Conservation (phyloP, 306 rosid genomes). For the Rosa rugosa region DNA sequence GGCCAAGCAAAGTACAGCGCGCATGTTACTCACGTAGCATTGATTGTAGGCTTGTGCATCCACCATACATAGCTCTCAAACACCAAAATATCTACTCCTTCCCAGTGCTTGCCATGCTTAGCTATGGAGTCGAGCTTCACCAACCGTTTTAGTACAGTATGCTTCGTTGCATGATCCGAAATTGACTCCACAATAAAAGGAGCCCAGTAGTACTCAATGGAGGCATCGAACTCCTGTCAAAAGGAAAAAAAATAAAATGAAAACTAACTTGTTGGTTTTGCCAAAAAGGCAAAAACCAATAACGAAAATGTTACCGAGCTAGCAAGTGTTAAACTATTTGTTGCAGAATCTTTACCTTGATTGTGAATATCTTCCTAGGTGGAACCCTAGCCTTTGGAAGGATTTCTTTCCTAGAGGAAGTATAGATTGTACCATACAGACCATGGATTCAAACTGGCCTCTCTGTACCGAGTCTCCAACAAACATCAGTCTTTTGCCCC, state of each 20-base stretch:
- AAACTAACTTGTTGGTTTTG: background rate
- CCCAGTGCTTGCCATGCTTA: conserved; percentile 80
- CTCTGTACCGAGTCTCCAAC: conserved; percentile 90
- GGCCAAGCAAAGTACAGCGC: background rate
- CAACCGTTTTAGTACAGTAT: conserved; percentile 63
- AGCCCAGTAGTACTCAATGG: conserved; percentile 92
- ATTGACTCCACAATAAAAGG: conserved; percentile 88
- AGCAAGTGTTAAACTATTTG: background rate
- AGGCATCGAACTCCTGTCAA: conserved; percentile 65
- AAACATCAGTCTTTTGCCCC: conserved; percentile 79
- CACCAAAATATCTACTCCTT: conserved; percentile 78
- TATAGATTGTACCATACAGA: conserved; percentile 75
- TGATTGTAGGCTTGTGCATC: conserved; percentile 73
- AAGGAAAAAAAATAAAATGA: background rate
- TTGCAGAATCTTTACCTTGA: conserved; percentile 41
- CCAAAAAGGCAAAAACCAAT: background rate
- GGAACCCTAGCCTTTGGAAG: conserved; percentile 68
- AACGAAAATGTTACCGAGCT: background rate
- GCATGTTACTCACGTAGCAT: conserved; percentile 61
- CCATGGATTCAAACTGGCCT: conserved; percentile 85
- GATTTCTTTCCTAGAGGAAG: conserved; percentile 79
- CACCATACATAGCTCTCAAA: conserved; percentile 97
- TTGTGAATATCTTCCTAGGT: conserved; percentile 79
- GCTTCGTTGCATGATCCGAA: conserved; percentile 90
- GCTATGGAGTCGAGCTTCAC: conserved; percentile 75